Percentiles rank a stretch among this genome's conserved stretches.
These are phyloP conservation scores for Verticillium nubilum DNA, from an alignment of 2,329 filamentous ascomycete species.

Conservation along the genomic window DNA sequence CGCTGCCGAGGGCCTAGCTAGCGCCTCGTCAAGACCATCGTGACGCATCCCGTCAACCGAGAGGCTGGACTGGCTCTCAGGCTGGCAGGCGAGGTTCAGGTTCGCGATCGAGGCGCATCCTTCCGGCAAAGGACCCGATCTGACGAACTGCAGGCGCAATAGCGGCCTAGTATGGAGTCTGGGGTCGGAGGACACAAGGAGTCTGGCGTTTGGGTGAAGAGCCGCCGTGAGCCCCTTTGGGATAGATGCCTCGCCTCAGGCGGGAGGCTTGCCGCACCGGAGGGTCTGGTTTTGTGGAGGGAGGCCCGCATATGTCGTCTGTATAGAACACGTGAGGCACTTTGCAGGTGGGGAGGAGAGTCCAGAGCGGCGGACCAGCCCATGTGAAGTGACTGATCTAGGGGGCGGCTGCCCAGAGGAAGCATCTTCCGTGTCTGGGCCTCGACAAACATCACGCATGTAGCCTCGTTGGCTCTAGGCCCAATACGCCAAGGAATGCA, in stretches of 20 bases:
- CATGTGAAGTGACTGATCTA: neutral
- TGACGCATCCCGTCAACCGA: neutral
- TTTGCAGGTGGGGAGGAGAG: neutral
- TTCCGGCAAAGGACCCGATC: neutral
- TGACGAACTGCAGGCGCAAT: neutral
- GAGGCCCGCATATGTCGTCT: neutral
- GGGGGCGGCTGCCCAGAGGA: neutral
- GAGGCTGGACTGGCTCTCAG: neutral
- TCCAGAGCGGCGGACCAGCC: neutral
- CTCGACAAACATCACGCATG: neutral
- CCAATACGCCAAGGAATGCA: neutral
- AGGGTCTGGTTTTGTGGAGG: neutral
- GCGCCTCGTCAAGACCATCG: neutral
- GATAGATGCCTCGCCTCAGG: neutral
- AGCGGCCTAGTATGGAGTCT: neutral
- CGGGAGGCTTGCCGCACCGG: neutral
- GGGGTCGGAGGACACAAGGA: neutral
- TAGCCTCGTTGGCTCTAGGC: neutral
- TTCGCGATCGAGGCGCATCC: neutral
- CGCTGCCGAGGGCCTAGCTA: neutral
- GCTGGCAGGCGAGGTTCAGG: neutral
- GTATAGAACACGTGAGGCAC: neutral
- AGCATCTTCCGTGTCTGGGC: neutral
- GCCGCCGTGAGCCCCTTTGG: neutral
- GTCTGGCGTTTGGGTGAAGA: neutral